phyloP scores from a whole-genome alignment of 352 stramenopile genomes.

The Pythium volutum region DNA sequence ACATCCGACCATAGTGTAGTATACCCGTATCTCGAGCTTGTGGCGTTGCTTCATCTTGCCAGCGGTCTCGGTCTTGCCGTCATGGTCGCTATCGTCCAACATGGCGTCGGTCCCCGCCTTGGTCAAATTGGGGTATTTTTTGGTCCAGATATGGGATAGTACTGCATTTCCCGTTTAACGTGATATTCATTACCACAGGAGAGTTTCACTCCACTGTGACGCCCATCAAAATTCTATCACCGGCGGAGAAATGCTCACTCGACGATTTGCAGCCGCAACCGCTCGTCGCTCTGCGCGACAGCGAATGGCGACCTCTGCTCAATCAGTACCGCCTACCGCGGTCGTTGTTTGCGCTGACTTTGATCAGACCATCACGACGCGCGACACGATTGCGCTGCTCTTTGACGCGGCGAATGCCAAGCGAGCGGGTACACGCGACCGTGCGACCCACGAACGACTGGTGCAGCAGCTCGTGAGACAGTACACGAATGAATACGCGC shows the following conservation, averaged over 20 bases:
- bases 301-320: background rate
- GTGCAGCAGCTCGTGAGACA: conserved; percentile 31
- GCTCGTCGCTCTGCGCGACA: background rate
- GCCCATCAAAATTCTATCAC: background rate
- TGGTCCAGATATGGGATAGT: background rate
- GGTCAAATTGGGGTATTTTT: background rate
- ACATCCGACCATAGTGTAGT: conserved; percentile 11
- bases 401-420: conserved; percentile 34
- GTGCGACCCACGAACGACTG: conserved; percentile 16
- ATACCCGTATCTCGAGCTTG: conserved; percentile 81
- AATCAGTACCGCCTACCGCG: background rate
- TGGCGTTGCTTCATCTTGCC: conserved; percentile 86
- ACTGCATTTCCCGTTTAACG: background rate
- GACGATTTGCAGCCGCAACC: background rate
- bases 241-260: background rate
- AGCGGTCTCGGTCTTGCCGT: conserved; percentile 55
- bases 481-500: background rate
- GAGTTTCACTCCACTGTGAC: background rate
- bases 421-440: background rate
- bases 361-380: conserved; percentile 63
- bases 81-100: conserved; percentile 25
- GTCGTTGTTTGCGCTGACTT: conserved; percentile 70
- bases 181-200: conserved; percentile 4
- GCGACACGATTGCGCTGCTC: conserved; percentile 57
- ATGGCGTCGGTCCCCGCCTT: conserved; percentile 4